Evolutionary conservation across 1,284 basidiomycete species (phyloP).

Genomic region (Sanghuangporus baumii): DNA sequence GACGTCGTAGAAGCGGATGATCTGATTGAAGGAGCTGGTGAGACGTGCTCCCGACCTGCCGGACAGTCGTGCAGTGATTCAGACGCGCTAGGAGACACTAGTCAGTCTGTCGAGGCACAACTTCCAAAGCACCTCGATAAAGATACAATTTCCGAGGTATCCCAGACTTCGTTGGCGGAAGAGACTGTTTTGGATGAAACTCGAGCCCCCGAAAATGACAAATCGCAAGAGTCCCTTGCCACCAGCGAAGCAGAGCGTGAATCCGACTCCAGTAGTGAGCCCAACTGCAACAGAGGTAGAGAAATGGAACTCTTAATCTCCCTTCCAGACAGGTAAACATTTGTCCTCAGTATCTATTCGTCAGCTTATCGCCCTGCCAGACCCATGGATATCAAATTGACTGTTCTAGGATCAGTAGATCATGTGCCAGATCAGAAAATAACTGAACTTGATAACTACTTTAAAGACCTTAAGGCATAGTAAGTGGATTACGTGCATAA

Average conservation of each 20-base stretch:
- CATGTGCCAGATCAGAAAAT: conserved; percentile 34
- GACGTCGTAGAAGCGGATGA: background rate
- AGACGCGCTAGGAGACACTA: too few species aligned
- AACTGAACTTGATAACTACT: conserved; percentile 38
- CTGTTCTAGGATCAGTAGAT: conserved; percentile 31
- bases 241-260: conserved; percentile 25
- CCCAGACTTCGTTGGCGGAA: background rate
- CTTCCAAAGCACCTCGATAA: background rate
- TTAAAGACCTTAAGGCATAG: conserved; percentile 37
- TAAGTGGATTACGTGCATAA: conserved; percentile 28
- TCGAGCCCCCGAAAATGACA: background rate
- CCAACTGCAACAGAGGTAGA: background rate
- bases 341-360: background rate
- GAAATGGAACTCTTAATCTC: conserved; percentile 12
- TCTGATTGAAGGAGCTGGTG: too few species aligned
- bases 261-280: background rate
- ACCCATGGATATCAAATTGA: conserved; percentile 45
- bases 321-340: conserved; percentile 20
- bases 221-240: too few species aligned
- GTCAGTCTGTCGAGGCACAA: too few species aligned
- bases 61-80: too few species aligned
- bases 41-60: too few species aligned
- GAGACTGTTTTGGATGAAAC: background rate
- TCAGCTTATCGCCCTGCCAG: conserved; percentile 27
- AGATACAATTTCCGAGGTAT: background rate